These are phyloP conservation scores for Conoideocrella luteorostrata DNA, from an alignment of 2,329 filamentous ascomycete genomes.

Conservation along the genomic window DNA sequence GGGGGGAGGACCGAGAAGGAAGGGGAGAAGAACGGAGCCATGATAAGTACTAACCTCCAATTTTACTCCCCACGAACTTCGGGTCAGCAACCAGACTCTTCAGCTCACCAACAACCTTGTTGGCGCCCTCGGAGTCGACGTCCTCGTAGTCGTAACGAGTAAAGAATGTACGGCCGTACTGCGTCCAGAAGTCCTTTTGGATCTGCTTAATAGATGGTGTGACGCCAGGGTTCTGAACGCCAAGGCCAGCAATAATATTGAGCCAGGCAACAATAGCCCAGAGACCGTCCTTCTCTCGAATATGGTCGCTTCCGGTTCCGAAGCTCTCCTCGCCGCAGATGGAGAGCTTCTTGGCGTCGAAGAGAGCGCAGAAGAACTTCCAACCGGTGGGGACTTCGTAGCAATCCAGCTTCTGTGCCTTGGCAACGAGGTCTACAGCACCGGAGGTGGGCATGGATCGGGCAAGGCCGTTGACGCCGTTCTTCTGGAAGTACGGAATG, in stretches of 20 bases:
- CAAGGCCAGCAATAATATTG: constrained; percentile 95
- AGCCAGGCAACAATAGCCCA: constrained; percentile 98
- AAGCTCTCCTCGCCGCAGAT: constrained; percentile 99
- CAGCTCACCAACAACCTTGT: constrained; percentile 80
- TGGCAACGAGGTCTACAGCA: constrained; percentile 90
- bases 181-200: constrained; percentile 94
- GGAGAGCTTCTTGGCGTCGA: constrained; percentile 90
- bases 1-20: background rate
- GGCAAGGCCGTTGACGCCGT: constrained; percentile 90
- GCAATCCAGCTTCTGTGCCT: constrained; percentile 82
- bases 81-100: constrained; percentile 68
- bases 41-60: constrained; percentile 66
- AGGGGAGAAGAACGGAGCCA: too few relatives aligned
- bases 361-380: constrained; percentile 98
- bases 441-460: constrained; percentile 97
- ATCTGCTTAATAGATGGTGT: constrained; percentile 93
- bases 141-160: constrained; percentile 98
- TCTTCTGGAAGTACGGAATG: constrained; percentile 97
- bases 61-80: constrained; percentile 72
- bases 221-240: constrained; percentile 69
- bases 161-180: constrained; percentile 97
- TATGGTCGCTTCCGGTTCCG: constrained; percentile 96
- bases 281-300: constrained; percentile 96
- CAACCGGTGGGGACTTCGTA: constrained; percentile 98
- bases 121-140: constrained; percentile 83